Conservation (phyloP, 495 filamentous ascomycete species). For the Neurospora sp. region DNA sequence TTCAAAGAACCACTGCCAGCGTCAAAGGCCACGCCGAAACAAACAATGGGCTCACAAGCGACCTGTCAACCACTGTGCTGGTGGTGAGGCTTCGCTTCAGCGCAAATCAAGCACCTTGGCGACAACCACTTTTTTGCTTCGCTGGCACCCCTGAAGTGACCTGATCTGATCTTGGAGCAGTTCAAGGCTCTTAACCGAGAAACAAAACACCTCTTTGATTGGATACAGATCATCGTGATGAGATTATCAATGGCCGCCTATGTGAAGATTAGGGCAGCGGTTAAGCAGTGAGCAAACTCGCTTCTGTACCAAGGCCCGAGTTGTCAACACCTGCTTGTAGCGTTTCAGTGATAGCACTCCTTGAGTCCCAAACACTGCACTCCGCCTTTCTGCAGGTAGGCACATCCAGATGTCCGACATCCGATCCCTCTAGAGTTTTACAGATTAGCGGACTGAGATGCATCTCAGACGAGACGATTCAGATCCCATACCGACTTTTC, state of each 20-base stretch:
- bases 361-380: neutral
- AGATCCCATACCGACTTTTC: neutral
- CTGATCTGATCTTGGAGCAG: neutral
- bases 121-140: neutral
- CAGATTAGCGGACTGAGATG: neutral
- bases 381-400: neutral
- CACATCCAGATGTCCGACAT: neutral
- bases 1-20: neutral
- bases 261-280: neutral
- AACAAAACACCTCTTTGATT: neutral
- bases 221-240: neutral
- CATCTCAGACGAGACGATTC: neutral
- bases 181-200: neutral
- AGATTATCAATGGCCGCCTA: neutral
- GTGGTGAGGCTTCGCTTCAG: neutral
- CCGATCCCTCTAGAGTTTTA: neutral
- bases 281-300: neutral
- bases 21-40: neutral
- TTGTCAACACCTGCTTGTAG: neutral
- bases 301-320: neutral
- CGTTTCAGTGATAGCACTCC: neutral
- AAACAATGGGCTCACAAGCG: neutral
- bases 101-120: neutral
- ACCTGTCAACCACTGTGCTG: neutral
- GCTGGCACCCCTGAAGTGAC: neutral